These are phyloP conservation scores for Pterocarpus santalinus DNA, from an alignment of 306 rosid species.

Conservation along the genomic window DNA sequence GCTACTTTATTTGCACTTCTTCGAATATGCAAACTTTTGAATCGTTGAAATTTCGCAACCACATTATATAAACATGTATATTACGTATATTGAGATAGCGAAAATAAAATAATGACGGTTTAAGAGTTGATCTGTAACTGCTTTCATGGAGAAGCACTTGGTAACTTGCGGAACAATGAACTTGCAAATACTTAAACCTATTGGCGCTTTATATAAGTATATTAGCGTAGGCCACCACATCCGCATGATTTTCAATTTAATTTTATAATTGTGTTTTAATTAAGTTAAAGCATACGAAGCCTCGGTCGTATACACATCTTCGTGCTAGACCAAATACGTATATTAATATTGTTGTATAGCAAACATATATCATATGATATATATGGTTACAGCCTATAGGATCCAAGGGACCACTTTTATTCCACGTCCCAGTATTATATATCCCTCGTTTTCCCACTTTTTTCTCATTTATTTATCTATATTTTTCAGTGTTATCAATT, in stretches of 20 bases:
- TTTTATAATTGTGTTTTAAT: not conserved
- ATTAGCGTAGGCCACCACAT: not conserved
- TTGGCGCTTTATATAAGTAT: not conserved
- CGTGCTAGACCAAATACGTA: not conserved
- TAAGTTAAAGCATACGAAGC: not conserved
- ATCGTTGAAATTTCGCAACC: not conserved
- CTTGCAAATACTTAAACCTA: not conserved
- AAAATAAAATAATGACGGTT: not conserved
- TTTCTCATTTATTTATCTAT: not conserved
- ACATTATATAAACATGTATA: not conserved
- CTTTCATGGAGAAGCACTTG: constrained; percentile 14
- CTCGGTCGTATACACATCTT: not conserved
- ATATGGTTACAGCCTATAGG: not conserved
- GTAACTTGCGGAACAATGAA: constrained; percentile 1
- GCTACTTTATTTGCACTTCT: not conserved
- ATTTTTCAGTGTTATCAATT: not conserved
- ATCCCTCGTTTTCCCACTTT: not conserved
- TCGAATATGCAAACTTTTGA: not conserved
- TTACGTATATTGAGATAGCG: too few species aligned
- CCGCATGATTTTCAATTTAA: not conserved
- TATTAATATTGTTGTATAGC: too few species aligned
- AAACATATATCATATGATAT: not conserved
- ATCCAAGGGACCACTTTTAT: constrained; percentile 30
- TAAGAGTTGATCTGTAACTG: not conserved
- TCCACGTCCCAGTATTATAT: constrained; percentile 6